These are phyloP conservation scores for Isoetes taiwanensis DNA, from an alignment of 75 land plant species.

Conservation along the genomic window DNA sequence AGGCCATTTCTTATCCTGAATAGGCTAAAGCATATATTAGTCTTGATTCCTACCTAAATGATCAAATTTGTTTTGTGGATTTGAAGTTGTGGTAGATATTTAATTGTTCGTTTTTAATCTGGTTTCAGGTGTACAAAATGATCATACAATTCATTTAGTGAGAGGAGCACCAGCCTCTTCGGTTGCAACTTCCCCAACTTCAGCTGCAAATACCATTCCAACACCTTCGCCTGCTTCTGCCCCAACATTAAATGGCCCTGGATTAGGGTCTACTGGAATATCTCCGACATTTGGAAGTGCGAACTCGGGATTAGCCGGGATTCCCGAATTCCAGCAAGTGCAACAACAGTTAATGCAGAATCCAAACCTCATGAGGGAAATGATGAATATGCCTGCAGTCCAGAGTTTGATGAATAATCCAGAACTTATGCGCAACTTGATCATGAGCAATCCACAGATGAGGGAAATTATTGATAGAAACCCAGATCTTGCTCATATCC, in stretches of 20 bases:
- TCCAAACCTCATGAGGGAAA: slow-evolving; percentile 82
- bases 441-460: slow-evolving; percentile 92
- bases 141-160: slow-evolving; percentile 55
- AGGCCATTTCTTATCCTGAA: not conserved
- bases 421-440: slow-evolving; percentile 65
- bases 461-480: slow-evolving; percentile 79
- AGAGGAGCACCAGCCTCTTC: slow-evolving; percentile 33
- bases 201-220: slow-evolving; percentile 13
- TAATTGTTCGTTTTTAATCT: not conserved
- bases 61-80: no score
- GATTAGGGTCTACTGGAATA: not conserved
- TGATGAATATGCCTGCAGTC: slow-evolving; percentile 89
- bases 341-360: slow-evolving; percentile 90
- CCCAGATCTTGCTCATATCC: slow-evolving; percentile 78
- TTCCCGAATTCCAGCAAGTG: slow-evolving; percentile 70
- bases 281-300: not conserved
- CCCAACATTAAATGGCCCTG: slow-evolving; percentile 23
- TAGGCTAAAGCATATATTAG: no score
- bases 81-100: no score
- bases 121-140: slow-evolving; percentile 38
- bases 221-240: slow-evolving; percentile 12
- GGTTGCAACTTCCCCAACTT: slow-evolving; percentile 14
- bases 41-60: no score
- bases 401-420: slow-evolving; percentile 88
- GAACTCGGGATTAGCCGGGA: slow-evolving; percentile 21